Evolutionary conservation across 495 filamentous ascomycete genomes (phyloP).

Genomic region (Lepraria neglecta): DNA sequence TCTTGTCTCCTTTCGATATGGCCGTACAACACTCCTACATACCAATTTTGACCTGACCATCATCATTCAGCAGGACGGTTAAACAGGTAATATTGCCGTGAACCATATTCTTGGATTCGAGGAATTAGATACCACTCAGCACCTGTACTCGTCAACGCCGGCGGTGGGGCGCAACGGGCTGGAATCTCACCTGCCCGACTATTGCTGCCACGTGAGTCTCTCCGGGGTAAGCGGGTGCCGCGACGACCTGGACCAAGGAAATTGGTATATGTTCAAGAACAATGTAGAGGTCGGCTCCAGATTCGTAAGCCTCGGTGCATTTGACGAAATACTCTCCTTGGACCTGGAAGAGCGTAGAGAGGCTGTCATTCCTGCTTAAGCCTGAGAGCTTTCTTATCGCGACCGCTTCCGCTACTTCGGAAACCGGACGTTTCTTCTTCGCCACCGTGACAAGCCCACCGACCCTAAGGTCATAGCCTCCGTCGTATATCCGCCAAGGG

Average conservation of each 20-base stretch:
- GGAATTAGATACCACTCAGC: conserved; percentile 11
- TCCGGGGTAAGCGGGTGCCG: conserved; percentile 22
- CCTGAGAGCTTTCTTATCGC: conserved; percentile 8
- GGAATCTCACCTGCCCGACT: conserved; percentile 26
- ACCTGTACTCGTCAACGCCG: conserved; percentile 4
- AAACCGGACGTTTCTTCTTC: conserved; percentile 7
- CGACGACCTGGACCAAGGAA: conserved; percentile 27
- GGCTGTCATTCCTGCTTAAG: conserved; percentile 5
- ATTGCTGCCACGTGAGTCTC: conserved; percentile 31
- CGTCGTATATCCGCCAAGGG: not conserved
- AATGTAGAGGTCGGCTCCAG: conserved; percentile 15
- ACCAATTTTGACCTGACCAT: conserved; percentile 8
- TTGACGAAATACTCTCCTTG: conserved; percentile 2
- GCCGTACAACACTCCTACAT: conserved; percentile 8
- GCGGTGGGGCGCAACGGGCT: not conserved
- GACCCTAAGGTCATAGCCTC: conserved; percentile 10
- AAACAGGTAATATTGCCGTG: conserved; percentile 11
- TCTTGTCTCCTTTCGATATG: not conserved
- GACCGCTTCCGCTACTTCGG: conserved; percentile 2
- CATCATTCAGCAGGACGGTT: conserved; percentile 7
- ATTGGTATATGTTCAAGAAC: conserved; percentile 28
- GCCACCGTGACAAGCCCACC: conserved; percentile 4
- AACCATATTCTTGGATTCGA: conserved; percentile 11
- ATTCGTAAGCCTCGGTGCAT: no score
- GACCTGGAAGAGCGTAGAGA: conserved; percentile 4